Evolutionary conservation across 2,329 filamentous ascomycete species (phyloP).

Genomic region (Emericellopsis atlantica): DNA sequence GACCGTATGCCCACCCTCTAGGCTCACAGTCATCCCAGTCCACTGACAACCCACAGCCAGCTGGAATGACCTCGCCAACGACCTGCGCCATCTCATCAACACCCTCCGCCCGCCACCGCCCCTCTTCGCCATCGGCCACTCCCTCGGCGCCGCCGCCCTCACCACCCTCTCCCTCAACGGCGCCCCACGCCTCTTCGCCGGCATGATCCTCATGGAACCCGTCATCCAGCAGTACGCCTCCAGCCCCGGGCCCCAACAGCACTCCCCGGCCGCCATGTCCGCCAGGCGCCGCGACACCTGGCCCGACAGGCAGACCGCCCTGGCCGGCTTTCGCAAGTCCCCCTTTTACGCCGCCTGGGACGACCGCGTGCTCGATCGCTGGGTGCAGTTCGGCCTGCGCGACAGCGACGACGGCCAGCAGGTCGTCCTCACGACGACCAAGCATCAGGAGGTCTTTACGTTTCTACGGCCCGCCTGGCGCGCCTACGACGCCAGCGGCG

Average conservation of each 20-base stretch:
- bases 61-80: slow-evolving; percentile 78
- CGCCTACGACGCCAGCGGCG: slow-evolving; percentile 23
- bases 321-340: slow-evolving; percentile 48
- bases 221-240: slow-evolving; percentile 47
- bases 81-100: slow-evolving; percentile 78
- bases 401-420: slow-evolving; percentile 28
- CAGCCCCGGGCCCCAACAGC: slow-evolving; percentile 18
- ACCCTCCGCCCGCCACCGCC: slow-evolving; percentile 70
- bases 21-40: background rate
- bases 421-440: slow-evolving; percentile 68
- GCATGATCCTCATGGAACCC: slow-evolving; percentile 72
- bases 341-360: slow-evolving; percentile 77
- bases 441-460: slow-evolving; percentile 69
- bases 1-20: slow-evolving; percentile 49
- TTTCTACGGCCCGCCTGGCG: slow-evolving; percentile 52
- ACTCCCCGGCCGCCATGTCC: slow-evolving; percentile 44
- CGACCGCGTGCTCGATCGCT: slow-evolving; percentile 54
- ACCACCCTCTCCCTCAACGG: slow-evolving; percentile 54
- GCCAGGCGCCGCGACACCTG: slow-evolving; percentile 66
- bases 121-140: slow-evolving; percentile 76
- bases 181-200: slow-evolving; percentile 68
- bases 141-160: slow-evolving; percentile 70
- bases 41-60: slow-evolving; percentile 37
- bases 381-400: slow-evolving; percentile 50
- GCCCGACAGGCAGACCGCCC: slow-evolving; percentile 63